These are phyloP conservation scores for Apiospora kogelbergensis DNA, from an alignment of 2,329 filamentous ascomycete species.

Conservation along the genomic window DNA sequence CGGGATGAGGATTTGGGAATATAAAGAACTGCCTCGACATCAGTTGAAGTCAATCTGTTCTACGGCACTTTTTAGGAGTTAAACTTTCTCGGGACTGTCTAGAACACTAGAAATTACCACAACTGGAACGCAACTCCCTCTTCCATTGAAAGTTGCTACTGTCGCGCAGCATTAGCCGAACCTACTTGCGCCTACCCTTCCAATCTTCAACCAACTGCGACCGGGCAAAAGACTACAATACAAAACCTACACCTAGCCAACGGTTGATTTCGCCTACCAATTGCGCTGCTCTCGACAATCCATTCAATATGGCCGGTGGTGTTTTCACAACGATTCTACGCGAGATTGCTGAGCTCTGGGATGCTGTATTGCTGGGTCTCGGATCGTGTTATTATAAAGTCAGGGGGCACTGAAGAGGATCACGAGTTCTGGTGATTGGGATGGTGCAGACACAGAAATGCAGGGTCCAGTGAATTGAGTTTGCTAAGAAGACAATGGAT, in stretches of 20 bases:
- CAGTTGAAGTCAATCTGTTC: neutral
- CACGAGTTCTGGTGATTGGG: neutral
- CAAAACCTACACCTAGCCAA: neutral
- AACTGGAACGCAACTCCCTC: too few species aligned
- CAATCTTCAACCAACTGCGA: neutral
- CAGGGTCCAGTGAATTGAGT: neutral
- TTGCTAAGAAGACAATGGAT: neutral
- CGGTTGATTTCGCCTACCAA: too few species aligned
- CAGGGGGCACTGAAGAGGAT: neutral
- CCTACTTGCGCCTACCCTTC: neutral
- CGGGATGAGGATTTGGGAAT: neutral
- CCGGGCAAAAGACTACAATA: neutral
- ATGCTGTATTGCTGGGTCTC: conserved; percentile 12
- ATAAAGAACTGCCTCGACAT: neutral
- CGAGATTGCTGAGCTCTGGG: conserved; percentile 15
- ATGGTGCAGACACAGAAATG: too few species aligned
- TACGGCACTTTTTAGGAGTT: neutral
- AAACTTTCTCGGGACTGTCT: neutral
- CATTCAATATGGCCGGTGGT: conserved; percentile 7
- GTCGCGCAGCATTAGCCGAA: neutral
- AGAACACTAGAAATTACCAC: too few species aligned
- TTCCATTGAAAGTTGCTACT: neutral
- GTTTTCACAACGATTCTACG: neutral
- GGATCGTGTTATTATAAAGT: conserved; percentile 10
- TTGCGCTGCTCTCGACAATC: neutral